phyloP scores from a whole-genome alignment of 2,329 filamentous ascomycete genomes.

The Zasmidium citrigriseum region DNA sequence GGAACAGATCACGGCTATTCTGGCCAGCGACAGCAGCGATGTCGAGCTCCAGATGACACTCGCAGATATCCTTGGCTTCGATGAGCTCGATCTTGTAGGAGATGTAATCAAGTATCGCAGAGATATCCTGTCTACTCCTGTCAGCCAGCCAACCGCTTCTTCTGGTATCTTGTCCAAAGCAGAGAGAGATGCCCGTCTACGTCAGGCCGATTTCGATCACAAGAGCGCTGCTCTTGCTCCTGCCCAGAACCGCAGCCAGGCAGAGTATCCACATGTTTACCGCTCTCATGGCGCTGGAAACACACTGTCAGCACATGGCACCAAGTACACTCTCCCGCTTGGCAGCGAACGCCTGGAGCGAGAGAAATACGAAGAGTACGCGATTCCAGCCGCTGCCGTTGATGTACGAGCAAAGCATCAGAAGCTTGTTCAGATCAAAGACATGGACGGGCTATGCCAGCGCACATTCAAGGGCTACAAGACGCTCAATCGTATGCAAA shows the following conservation, averaged over 20 bases:
- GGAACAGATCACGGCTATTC: slow-evolving; percentile 72
- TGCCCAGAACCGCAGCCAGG: slow-evolving; percentile 68
- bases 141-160: slow-evolving; percentile 41
- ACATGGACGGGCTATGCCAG: slow-evolving; percentile 84
- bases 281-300: slow-evolving; percentile 82
- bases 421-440: slow-evolving; percentile 74
- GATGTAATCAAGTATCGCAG: slow-evolving; percentile 79
- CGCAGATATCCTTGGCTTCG: slow-evolving; percentile 87
- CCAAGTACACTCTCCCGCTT: slow-evolving; percentile 77
- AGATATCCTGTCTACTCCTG: slow-evolving; percentile 57
- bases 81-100: slow-evolving; percentile 89
- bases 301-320: slow-evolving; percentile 74
- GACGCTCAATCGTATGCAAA: slow-evolving; percentile 95
- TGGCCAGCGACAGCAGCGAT: slow-evolving; percentile 69
- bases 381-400: slow-evolving; percentile 78
- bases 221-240: slow-evolving; percentile 74
- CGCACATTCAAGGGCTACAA: slow-evolving; percentile 96
- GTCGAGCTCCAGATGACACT: slow-evolving; percentile 90
- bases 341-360: slow-evolving; percentile 72
- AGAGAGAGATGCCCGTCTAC: slow-evolving; percentile 77
- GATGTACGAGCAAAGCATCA: slow-evolving; percentile 72
- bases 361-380: slow-evolving; percentile 83
- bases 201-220: slow-evolving; percentile 76
- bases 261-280: slow-evolving; percentile 92
- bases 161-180: slow-evolving; percentile 67